Evolutionary conservation across 2,329 filamentous ascomycete species (phyloP).

Genomic region (Phyllosticta capitalensis): DNA sequence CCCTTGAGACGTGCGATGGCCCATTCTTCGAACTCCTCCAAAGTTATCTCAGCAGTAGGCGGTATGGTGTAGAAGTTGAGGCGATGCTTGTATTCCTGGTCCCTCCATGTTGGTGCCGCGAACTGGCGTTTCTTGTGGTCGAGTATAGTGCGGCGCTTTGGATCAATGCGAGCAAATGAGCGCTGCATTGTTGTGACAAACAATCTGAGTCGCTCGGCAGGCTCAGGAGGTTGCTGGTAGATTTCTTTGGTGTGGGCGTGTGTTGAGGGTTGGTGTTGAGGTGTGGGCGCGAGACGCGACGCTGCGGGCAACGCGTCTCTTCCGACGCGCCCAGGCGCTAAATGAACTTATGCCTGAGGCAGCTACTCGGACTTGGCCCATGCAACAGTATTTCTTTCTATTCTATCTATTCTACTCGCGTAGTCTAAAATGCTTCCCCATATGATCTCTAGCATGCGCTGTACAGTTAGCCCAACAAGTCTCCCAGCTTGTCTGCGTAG

Average conservation of each 20-base stretch:
- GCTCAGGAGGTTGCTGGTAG: neutral
- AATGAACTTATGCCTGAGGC: neutral
- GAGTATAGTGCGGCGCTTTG: conserved; percentile 67
- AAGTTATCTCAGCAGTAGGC: conserved; percentile 85
- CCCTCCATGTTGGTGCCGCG: conserved; percentile 63
- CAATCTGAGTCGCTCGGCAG: neutral
- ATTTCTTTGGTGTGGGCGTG: neutral
- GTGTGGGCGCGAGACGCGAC: conserved; percentile 10
- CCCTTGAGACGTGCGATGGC: conserved; percentile 83
- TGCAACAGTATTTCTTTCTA: neutral
- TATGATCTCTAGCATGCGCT: neutral
- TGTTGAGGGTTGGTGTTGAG: neutral
- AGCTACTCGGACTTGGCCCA: neutral
- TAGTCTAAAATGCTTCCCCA: neutral
- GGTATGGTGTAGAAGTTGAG: conserved; percentile 87
- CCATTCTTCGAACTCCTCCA: conserved; percentile 98
- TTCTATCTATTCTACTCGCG: neutral
- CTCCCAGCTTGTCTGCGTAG: conserved; percentile 77
- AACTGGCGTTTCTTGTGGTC: conserved; percentile 85
- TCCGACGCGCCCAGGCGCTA: neutral
- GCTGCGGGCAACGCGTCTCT: conserved; percentile 2
- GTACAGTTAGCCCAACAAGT: conserved; percentile 44
- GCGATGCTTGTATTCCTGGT: conserved; percentile 70
- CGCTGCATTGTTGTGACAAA: conserved; percentile 25
- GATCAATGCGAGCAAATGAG: conserved; percentile 35